Conservation (phyloP, 73 alveolate species). For the Paramecium tetraurelia region DNA sequence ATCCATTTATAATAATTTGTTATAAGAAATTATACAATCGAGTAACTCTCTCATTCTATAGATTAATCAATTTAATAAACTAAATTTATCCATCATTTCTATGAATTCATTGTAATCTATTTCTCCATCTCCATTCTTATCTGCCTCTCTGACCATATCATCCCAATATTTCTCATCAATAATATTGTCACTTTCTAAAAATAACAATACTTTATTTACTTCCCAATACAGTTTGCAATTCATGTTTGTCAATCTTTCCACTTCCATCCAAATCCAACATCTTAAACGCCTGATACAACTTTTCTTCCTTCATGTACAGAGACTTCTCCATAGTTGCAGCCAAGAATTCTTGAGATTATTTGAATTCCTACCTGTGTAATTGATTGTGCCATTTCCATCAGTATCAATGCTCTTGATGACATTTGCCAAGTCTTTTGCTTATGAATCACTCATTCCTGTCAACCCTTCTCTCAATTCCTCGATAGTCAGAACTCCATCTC, state of each 20-base stretch:
- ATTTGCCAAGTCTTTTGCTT: conserved; percentile 50
- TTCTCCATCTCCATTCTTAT: conserved; percentile 64
- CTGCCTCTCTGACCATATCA: conserved; percentile 54
- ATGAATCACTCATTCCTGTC: conserved; percentile 32
- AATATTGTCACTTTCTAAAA: background rate
- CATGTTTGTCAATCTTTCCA: conserved; percentile 66
- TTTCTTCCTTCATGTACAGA: conserved; percentile 61
- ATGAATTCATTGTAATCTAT: conserved; percentile 56
- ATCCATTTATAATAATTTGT: background rate
- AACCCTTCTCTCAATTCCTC: conserved; percentile 72
- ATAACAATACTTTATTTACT: background rate
- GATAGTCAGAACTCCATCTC: conserved; percentile 71
- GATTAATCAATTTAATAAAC: background rate
- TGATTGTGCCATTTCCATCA: conserved; percentile 69
- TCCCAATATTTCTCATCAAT: conserved; percentile 57
- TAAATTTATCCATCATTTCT: conserved; percentile 60
- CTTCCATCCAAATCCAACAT: conserved; percentile 69
- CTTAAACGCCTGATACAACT: conserved; percentile 61
- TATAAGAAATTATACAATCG: background rate
- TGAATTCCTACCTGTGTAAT: conserved; percentile 48
- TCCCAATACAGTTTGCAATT: conserved; percentile 50
- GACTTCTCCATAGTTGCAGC: conserved; percentile 70
- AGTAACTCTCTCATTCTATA: background rate
- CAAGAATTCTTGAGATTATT: conserved; percentile 50
- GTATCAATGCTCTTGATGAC: conserved; percentile 62